These are phyloP conservation scores for Galeopsis tetrahit DNA, from an alignment of 257 asterid genomes.

Conservation along the genomic window DNA sequence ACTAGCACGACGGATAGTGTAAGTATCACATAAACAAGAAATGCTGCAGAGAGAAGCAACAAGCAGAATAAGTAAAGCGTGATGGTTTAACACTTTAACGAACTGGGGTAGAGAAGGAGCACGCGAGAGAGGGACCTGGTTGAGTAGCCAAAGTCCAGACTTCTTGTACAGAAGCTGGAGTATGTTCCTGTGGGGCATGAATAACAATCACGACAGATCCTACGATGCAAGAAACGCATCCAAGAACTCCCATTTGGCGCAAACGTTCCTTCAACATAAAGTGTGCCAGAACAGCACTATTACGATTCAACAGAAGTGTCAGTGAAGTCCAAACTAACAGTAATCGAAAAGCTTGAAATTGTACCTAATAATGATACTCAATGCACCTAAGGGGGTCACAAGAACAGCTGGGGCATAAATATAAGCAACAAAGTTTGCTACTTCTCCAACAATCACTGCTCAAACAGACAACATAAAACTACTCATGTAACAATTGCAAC, in stretches of 20 bases:
- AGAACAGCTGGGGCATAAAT: conserved; percentile 94
- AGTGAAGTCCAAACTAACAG: neutral
- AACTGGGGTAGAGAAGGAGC: neutral
- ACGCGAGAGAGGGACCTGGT: conserved; percentile 49
- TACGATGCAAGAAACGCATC: conserved; percentile 64
- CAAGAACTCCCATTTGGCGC: conserved; percentile 57
- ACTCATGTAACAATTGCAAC: neutral
- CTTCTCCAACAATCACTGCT: conserved; percentile 87
- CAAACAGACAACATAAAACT: conserved; percentile 18
- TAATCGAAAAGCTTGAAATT: conserved; percentile 12
- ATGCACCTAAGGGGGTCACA: conserved; percentile 92
- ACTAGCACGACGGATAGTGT: conserved; percentile 52
- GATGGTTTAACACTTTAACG: conserved; percentile 15
- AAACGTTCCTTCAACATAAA: conserved; percentile 65
- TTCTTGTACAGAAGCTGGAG: conserved; percentile 60
- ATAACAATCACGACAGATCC: conserved; percentile 72
- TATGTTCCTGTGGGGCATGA: conserved; percentile 72
- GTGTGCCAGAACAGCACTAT: conserved; percentile 66
- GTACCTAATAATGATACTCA: conserved; percentile 88
- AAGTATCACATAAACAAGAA: conserved; percentile 57
- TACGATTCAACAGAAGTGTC: conserved; percentile 40
- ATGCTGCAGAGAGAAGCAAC: conserved; percentile 53
- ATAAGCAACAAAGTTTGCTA: conserved; percentile 85
- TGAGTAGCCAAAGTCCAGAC: conserved; percentile 69
- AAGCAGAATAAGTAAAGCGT: conserved; percentile 27